Evolutionary conservation across 2,329 filamentous ascomycete species (phyloP).

Genomic region (Metarhizium sp.): DNA sequence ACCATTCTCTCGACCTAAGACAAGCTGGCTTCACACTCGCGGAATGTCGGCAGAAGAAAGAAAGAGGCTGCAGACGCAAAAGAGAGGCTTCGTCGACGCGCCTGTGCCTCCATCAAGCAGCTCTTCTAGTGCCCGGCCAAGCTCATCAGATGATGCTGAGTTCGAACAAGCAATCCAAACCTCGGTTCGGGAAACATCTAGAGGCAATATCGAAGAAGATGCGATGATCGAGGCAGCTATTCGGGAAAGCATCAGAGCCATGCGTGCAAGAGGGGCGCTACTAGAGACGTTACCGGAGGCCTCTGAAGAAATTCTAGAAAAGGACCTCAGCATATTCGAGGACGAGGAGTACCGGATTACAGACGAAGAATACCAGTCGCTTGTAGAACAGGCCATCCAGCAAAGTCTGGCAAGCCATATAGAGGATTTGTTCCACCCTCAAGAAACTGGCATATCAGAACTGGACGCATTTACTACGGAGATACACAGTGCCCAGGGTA

Average conservation of each 20-base stretch:
- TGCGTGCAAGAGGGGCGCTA: constrained; percentile 23
- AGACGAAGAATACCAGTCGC: constrained; percentile 47
- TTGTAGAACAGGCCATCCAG: constrained; percentile 47
- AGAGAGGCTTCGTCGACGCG: constrained; percentile 16
- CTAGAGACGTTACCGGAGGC: constrained; percentile 17
- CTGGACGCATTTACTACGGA: constrained; percentile 6
- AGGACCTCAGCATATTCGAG: constrained; percentile 23
- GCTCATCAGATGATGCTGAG: constrained; percentile 40
- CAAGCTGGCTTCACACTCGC: constrained; percentile 40
- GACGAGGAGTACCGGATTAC: constrained; percentile 37
- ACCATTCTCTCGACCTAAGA: constrained; percentile 21
- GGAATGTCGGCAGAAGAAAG: constrained; percentile 40
- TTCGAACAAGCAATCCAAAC: constrained; percentile 63
- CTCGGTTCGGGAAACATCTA: constrained; percentile 61
- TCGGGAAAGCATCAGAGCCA: constrained; percentile 57
- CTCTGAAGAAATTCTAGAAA: constrained; percentile 11
- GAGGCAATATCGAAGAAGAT: constrained; percentile 61
- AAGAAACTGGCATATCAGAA: constrained; percentile 12
- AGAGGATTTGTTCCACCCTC: constrained; percentile 5
- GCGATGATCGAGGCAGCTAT: constrained; percentile 63
- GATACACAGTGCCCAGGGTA: not conserved
- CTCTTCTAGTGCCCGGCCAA: constrained; percentile 6
- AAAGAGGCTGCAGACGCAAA: constrained; percentile 39
- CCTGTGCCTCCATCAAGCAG: constrained; percentile 6
- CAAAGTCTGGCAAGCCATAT: constrained; percentile 31